Evolutionary conservation across 1,284 basidiomycete genomes (phyloP).

Genomic region (Tetrapyrgos nigripes): DNA sequence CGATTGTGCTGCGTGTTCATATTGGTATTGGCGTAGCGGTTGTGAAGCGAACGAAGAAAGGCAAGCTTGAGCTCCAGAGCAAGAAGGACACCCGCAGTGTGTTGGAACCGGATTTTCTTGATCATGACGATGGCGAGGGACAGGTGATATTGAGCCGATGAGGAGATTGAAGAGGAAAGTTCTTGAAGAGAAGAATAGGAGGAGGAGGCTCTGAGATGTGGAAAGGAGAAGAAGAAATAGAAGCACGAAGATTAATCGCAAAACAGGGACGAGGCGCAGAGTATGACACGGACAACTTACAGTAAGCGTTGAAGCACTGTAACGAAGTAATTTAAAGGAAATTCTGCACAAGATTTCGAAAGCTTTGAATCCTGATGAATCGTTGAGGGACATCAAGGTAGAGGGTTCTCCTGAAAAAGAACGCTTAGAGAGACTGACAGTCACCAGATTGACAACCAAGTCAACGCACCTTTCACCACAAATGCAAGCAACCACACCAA

Average conservation of each 20-base stretch:
- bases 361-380: slow-evolving; percentile 3
- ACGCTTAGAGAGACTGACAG: background rate
- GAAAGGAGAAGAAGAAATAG: too few species aligned
- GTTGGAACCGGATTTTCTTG: background rate
- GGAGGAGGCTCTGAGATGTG: too few species aligned
- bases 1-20: too few species aligned
- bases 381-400: background rate
- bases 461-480: background rate
- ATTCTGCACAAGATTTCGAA: slow-evolving; percentile 1
- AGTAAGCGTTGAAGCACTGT: slow-evolving; percentile 4
- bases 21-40: too few species aligned
- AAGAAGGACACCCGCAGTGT: background rate
- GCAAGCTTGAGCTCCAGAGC: too few species aligned
- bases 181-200: background rate
- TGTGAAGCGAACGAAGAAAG: too few species aligned
- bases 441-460: background rate
- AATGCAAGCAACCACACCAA: background rate
- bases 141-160: background rate
- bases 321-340: background rate
- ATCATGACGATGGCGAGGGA: background rate
- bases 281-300: too few species aligned
- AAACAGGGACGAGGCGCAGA: too few species aligned
- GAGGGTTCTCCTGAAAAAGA: background rate
- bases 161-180: background rate
- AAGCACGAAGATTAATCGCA: too few species aligned